phyloP scores from a whole-genome alignment of 164 flowering plant species.

The Brasenia schreberi region DNA sequence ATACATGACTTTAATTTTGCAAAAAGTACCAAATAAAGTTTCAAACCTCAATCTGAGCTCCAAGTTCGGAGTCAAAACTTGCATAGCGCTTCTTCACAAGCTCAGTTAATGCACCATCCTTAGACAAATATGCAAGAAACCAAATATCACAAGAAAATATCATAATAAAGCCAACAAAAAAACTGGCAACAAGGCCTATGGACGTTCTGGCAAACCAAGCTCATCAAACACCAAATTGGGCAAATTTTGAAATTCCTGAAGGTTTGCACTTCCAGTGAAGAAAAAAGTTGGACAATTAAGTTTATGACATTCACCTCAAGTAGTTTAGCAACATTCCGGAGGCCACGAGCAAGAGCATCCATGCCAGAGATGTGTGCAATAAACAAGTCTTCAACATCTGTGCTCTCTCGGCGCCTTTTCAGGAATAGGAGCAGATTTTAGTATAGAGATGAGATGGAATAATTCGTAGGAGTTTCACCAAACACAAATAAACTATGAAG shows the following conservation, averaged over 20 bases:
- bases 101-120: slow-evolving; percentile 77
- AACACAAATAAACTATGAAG: no score
- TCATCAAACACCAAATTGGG: not conserved
- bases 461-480: no score
- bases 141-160: not conserved
- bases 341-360: slow-evolving; percentile 97
- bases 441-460: not conserved
- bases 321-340: slow-evolving; percentile 76
- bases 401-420: slow-evolving; percentile 89
- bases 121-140: not conserved
- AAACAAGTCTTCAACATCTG: slow-evolving; percentile 93
- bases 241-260: not conserved
- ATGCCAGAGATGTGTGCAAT: slow-evolving; percentile 89
- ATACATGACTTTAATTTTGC: no score
- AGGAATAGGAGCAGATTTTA: not conserved
- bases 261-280: not conserved
- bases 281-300: not conserved
- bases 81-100: slow-evolving; percentile 77
- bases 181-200: not conserved
- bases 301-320: slow-evolving; percentile 38
- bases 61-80: slow-evolving; percentile 82
- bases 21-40: not conserved
- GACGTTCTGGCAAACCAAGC: not conserved
- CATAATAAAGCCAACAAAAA: not conserved
- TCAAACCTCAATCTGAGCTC: slow-evolving; percentile 68